Conservation (phyloP, 768 basidiomycete genomes). For the Phlebiopsis gigantea region DNA sequence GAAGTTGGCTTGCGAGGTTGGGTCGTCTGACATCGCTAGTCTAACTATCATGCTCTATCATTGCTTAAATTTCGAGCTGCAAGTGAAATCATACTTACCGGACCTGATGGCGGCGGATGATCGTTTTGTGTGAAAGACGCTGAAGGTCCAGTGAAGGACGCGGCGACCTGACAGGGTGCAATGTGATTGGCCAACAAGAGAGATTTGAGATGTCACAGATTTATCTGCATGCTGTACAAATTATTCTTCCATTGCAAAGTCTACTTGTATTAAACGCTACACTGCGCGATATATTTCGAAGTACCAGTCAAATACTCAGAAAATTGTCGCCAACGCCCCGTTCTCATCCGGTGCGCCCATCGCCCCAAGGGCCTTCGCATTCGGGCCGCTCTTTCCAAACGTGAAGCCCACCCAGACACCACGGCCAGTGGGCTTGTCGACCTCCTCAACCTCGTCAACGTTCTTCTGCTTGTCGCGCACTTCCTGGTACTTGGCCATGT, state of each 20-base stretch:
- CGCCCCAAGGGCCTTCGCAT: constrained; percentile 35
- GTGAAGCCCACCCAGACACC: constrained; percentile 93
- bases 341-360: constrained; percentile 24
- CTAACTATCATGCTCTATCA: too few relatives aligned
- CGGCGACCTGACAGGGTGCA: not conserved
- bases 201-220: not conserved
- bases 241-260: too few relatives aligned
- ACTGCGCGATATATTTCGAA: not conserved
- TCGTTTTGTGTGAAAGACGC: not conserved
- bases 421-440: constrained; percentile 63
- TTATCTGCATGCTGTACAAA: too few relatives aligned
- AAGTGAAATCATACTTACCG: too few relatives aligned
- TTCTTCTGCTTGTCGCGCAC: constrained; percentile 96
- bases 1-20: constrained; percentile 85
- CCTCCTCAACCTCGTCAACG: constrained; percentile 88
- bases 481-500: constrained; percentile 99
- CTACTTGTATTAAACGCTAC: not conserved
- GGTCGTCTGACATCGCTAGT: constrained; percentile 28
- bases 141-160: not conserved
- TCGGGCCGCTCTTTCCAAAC: constrained; percentile 83
- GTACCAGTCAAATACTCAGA: constrained; percentile 17
- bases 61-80: too few relatives aligned
- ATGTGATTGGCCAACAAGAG: not conserved
- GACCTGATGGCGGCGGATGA: not conserved
- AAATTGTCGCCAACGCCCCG: constrained; percentile 31